Percentiles rank a stretch among this genome's conserved stretches.
phyloP scores from a whole-genome alignment of 805 yeast genomes.

The Lachancea kluyveri region DNA sequence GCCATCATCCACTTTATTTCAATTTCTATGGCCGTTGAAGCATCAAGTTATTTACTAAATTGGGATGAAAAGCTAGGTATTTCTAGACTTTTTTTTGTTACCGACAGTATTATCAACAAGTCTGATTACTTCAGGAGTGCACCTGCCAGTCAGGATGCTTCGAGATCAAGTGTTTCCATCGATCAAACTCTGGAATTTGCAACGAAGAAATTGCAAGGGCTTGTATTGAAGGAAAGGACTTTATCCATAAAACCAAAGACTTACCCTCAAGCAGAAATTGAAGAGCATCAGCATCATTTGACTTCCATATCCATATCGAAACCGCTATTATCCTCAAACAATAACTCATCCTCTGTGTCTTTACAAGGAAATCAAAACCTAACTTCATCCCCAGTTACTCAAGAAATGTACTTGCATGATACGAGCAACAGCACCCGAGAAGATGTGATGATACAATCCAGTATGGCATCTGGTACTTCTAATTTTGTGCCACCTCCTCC shows the following conservation, averaged over 20 bases:
- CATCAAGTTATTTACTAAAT: conserved; percentile 2
- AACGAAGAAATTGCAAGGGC: conserved; percentile 9
- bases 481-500: conserved; percentile 4
- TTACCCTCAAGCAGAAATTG: conserved; percentile 16
- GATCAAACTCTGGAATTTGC: conserved; percentile 12
- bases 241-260: conserved; percentile 9
- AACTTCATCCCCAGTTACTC: conserved; percentile 17
- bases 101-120: conserved; percentile 2
- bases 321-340: conserved; percentile 4
- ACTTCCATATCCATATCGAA: conserved; percentile 14
- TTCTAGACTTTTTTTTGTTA: conserved; percentile 2
- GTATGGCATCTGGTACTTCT: neutral
- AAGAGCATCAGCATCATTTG: conserved; percentile 13
- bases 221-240: conserved; percentile 10
- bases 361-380: too few relatives aligned
- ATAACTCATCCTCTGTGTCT: conserved; percentile 1
- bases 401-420: conserved; percentile 19
- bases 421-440: conserved; percentile 1
- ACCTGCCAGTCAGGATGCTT: conserved; percentile 4
- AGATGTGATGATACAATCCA: conserved; percentile 3
- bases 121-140: conserved; percentile 2
- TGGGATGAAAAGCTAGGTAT: conserved; percentile 1
- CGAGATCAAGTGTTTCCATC: conserved; percentile 12
- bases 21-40: conserved; percentile 10
- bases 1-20: conserved; percentile 9